Percentiles rank a stretch among this genome's conserved stretches.
Evolutionary conservation across 2,329 filamentous ascomycete species (phyloP).

Genomic region (Alternaria angustiovoidea): DNA sequence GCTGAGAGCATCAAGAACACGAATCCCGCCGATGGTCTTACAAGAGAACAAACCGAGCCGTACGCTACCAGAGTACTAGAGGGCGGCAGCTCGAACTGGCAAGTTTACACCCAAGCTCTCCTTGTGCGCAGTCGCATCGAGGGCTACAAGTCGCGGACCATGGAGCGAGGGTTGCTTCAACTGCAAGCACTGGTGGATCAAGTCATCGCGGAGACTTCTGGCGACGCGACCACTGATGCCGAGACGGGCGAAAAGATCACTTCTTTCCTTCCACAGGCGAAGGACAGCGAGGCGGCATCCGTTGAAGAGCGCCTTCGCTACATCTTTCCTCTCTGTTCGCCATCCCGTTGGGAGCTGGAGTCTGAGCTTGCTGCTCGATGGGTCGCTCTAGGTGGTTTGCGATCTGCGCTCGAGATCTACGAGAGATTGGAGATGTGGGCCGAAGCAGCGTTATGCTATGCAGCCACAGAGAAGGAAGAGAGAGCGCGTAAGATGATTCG

Average conservation of each 20-base stretch:
- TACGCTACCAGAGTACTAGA: slow-evolving; percentile 88
- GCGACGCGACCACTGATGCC: slow-evolving; percentile 33
- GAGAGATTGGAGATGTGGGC: slow-evolving; percentile 93
- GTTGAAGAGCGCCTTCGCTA: slow-evolving; percentile 80
- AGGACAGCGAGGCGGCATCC: slow-evolving; percentile 78
- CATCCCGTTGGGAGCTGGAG: slow-evolving; percentile 92
- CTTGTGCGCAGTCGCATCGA: slow-evolving; percentile 91
- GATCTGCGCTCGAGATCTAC: slow-evolving; percentile 94
- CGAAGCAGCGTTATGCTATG: slow-evolving; percentile 90
- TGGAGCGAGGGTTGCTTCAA: slow-evolving; percentile 89
- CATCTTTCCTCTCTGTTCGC: slow-evolving; percentile 82
- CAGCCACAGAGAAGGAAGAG: slow-evolving; percentile 78
- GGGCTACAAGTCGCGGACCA: slow-evolving; percentile 82
- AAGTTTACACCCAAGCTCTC: slow-evolving; percentile 93
- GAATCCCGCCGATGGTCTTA: slow-evolving; percentile 82
- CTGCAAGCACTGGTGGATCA: slow-evolving; percentile 96
- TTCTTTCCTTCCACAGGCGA: slow-evolving; percentile 81
- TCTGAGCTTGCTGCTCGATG: slow-evolving; percentile 92
- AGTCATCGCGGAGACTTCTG: slow-evolving; percentile 82
- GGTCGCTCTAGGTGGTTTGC: slow-evolving; percentile 84
- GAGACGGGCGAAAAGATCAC: slow-evolving; percentile 61
- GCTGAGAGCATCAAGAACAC: slow-evolving; percentile 93
- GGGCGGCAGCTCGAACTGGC: slow-evolving; percentile 94
- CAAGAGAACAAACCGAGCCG: slow-evolving; percentile 90
- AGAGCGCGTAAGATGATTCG: slow-evolving; percentile 81